Evolutionary conservation across 805 yeast genomes (phyloP).

Genomic region (Candida orba): DNA sequence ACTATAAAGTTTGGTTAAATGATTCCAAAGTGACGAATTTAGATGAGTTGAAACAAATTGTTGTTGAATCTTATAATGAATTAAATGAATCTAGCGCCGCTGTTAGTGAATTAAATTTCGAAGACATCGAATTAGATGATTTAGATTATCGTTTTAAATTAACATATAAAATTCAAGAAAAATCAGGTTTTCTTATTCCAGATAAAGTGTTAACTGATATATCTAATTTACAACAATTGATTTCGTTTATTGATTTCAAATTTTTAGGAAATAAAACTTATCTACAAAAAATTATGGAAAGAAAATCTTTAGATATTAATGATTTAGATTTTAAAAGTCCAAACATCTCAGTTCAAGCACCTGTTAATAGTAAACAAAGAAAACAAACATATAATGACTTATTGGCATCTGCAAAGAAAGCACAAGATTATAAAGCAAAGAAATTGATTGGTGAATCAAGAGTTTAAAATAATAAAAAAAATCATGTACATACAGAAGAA

Average conservation of each 20-base stretch:
- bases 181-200: constrained; percentile 32
- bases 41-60: constrained; percentile 21
- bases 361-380: constrained; percentile 19
- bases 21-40: constrained; percentile 19
- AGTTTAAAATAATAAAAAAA: constrained; percentile 1
- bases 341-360: constrained; percentile 18
- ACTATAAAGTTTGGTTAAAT: constrained; percentile 26
- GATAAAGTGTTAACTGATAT: constrained; percentile 28
- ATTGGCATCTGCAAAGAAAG: constrained; percentile 19
- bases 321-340: constrained; percentile 16
- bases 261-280: constrained; percentile 7
- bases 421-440: constrained; percentile 18
- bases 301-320: constrained; percentile 11
- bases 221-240: constrained; percentile 2
- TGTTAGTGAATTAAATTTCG: constrained; percentile 3
- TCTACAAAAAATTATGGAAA: constrained; percentile 4
- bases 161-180: constrained; percentile 27
- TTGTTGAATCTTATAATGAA: constrained; percentile 14
- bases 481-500: constrained; percentile 2
- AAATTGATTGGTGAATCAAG: constrained; percentile 18
- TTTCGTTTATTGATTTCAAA: constrained; percentile 2
- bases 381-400: constrained; percentile 17
- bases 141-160: constrained; percentile 30
- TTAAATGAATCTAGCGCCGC: constrained; percentile 4
- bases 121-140: constrained; percentile 19